Base-by-base conservation (phyloP, 768 basidiomycete species). In the Podaxis sp. region DNA sequence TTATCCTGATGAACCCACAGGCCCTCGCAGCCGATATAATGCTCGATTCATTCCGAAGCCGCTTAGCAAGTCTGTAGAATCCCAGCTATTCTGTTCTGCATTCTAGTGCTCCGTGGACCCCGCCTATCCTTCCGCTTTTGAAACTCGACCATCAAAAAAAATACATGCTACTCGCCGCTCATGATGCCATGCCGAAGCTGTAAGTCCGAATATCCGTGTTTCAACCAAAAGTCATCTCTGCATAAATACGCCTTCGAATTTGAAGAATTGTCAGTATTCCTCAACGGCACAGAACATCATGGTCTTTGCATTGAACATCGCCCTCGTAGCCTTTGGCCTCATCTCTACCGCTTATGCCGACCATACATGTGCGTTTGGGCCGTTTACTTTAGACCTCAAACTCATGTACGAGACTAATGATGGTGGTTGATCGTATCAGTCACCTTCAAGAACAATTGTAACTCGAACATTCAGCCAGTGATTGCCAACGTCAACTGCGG, bases 401-500 rank as follows among this genome's bases (percentile, higher is more conserved):
- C 13, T 15, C 38, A 46, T 41, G n/a, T 6, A 9, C 19, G 43
- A 19, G 15, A 19, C 43, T 46, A 46, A 46, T 9, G 19, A 19
- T 7, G n/a, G 33, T 33, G 8, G 33, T n/a, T 17, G n/a, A 46
- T 19, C 3, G 12, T 25, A 15, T 37, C 40, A 76, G 75, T 80
- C 66, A 72, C 71, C 24, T 69, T 79, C 62, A 66, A 60, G 40
- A 79, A 80, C 66, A 69, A 73, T 41, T 78, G 79, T 53, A 67
- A 65, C 40, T 57, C 59, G 9, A 65, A 65, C 6, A 69, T 79
- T 49, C 69, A 63, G 11, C 77, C 78, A n/a, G 68, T 71, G 38
- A 74, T 79, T 54, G 75, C 73, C 41, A 74, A 79, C 63, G 70
- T 69, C 2, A 75, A 75, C 51, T 79, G 78, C 59, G 78, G 78